These are phyloP conservation scores for Aureoboletus auriporus DNA, from an alignment of 768 basidiomycete species.

Conservation along the genomic window DNA sequence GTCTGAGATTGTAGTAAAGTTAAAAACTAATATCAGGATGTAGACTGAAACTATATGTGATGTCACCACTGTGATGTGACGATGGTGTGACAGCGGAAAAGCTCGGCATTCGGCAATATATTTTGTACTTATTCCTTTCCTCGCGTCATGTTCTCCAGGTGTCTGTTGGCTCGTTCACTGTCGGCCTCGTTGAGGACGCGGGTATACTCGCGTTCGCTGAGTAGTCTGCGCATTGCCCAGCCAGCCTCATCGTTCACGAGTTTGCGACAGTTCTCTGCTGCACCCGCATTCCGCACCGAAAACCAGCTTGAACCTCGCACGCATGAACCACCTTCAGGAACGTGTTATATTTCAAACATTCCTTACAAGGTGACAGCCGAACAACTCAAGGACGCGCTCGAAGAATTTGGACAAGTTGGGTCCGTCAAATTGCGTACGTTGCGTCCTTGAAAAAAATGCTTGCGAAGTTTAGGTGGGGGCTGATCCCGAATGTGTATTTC, in stretches of 20 bases:
- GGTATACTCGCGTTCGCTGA: conserved; percentile 13
- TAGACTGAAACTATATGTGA: neutral
- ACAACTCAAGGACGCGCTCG: conserved; percentile 40
- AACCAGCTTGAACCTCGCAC: neutral
- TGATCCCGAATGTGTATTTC: neutral
- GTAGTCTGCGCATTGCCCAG: conserved; percentile 4
- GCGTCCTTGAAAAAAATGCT: neutral
- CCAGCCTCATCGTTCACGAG: conserved; percentile 1
- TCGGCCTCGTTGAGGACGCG: conserved; percentile 7
- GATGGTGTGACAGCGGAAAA: conserved; percentile 11
- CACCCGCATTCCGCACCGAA: conserved; percentile 6
- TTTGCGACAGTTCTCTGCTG: conserved; percentile 19
- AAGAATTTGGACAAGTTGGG: conserved; percentile 39
- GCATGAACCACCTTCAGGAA: conserved; percentile 28
- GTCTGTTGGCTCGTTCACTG: conserved; percentile 14
- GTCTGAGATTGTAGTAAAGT: neutral
- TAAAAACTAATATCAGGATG: no score
- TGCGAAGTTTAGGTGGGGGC: neutral
- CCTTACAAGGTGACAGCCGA: conserved; percentile 42
- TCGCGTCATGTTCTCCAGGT: conserved; percentile 20
- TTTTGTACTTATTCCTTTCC: neutral
- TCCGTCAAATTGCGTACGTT: conserved; percentile 40
- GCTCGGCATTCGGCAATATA: conserved; percentile 11
- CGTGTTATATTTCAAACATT: conserved; percentile 50
- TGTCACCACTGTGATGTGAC: conserved; percentile 15